These are phyloP conservation scores for Podaxis sp. DNA, from an alignment of 768 basidiomycete species.

Conservation along the genomic window DNA sequence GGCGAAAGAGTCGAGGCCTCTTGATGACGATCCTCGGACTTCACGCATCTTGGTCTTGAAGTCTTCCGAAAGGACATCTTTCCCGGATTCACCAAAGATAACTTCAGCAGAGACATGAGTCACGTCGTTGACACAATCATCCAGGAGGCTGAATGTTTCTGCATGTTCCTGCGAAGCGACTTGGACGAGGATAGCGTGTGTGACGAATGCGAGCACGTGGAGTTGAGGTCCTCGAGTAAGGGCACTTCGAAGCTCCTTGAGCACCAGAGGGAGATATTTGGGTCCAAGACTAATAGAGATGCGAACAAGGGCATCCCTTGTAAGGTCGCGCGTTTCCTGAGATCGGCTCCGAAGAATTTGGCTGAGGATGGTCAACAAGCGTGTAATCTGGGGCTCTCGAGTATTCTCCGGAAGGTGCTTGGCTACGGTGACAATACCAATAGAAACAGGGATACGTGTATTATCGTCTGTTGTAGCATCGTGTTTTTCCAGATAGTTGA, in stretches of 20 bases:
- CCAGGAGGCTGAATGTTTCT: slow-evolving; percentile 59
- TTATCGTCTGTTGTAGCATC: slow-evolving; percentile 78
- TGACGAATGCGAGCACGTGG: slow-evolving; percentile 84
- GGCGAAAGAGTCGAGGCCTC: slow-evolving; percentile 83
- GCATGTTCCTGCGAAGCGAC: slow-evolving; percentile 62
- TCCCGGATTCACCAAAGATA: slow-evolving; percentile 91
- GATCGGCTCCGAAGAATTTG: slow-evolving; percentile 93
- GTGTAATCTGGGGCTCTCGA: slow-evolving; percentile 67
- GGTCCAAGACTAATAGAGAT: slow-evolving; percentile 76
- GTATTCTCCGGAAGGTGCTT: slow-evolving; percentile 67
- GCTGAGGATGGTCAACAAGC: slow-evolving; percentile 80
- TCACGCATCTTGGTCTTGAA: slow-evolving; percentile 96
- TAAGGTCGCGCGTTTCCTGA: slow-evolving; percentile 88
- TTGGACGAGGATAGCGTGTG: slow-evolving; percentile 80
- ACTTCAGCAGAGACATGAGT: slow-evolving; percentile 85
- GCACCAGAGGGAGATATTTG: slow-evolving; percentile 64
- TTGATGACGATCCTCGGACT: slow-evolving; percentile 79
- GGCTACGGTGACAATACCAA: slow-evolving; percentile 86
- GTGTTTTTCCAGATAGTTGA: slow-evolving; percentile 79
- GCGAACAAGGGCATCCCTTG: slow-evolving; percentile 78
- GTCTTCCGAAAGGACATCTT: slow-evolving; percentile 83
- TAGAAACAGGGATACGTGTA: slow-evolving; percentile 83
- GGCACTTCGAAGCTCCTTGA: slow-evolving; percentile 83
- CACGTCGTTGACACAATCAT: slow-evolving; percentile 76
- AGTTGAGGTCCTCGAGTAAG: slow-evolving; percentile 91